Base-by-base conservation (phyloP, 176 grass and related monocot species). In the Aegilops longissima region DNA sequence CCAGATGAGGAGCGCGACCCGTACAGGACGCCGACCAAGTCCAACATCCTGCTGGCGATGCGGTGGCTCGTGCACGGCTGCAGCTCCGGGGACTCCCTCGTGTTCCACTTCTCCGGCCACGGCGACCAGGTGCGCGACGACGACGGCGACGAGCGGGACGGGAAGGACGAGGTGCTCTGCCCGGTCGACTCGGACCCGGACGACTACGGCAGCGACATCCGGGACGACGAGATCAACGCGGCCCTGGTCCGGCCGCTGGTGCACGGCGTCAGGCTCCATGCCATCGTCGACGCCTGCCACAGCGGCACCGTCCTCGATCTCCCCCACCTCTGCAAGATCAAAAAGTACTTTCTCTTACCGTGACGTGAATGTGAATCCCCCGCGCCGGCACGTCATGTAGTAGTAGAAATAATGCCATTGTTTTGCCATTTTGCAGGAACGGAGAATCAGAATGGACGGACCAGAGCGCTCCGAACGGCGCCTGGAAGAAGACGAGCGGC, bases 81-180 rank as follows among this genome's bases (percentile, higher is more conserved):
- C 88, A 61, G 82, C 79, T 87, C 80, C 18, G 93, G 96, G 1
- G 93, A 98, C 81, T 98, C 96, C 1, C 90, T 98, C 79, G 90
- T 98, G 88, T 98, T 98, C 83, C 96, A 95, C 56, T 98, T 92
- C 93, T 95, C 96, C 12, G 96, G 96, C 11, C 79, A 92, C 14
- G 96, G 92, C 2, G 76, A 64, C 13, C 96, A 98, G 92, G 90
- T 86, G n/a, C 47, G 73, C 68, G 96, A 94, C 86, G 81, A 69
- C 2, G 89, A 82, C 70, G 90, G 92, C 56, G 88, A 98, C 65
- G 96, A 98, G 90, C 14, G 76, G 78, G 96, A 98, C 74, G 93
- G 96, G 8, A 82, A 82, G 75, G 93, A 95, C 66, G 92, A 98
- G 93, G 92, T 90, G 7, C 89, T 98, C 78, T 95, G 93, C 75